A percentile compares a stretch with the other conserved stretches of the same genome.
Evolutionary conservation across 2,329 filamentous ascomycete species (phyloP).

Genomic region (Sarocladiaceae sp.): DNA sequence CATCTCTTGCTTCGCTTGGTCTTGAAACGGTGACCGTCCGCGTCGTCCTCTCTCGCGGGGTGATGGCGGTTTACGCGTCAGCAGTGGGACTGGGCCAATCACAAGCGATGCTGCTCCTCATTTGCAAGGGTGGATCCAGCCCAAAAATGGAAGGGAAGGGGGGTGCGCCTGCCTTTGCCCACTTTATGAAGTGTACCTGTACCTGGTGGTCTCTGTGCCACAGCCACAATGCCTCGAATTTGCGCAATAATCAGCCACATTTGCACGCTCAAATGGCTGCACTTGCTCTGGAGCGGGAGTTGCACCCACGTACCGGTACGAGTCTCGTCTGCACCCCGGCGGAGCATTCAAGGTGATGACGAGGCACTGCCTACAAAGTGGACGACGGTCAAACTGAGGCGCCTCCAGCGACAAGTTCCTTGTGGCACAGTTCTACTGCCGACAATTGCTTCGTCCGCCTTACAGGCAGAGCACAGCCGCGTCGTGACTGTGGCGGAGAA

Average conservation of each 20-base stretch:
- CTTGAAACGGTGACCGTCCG: constrained; percentile 12
- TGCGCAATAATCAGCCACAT: background rate
- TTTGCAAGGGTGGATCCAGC: constrained; percentile 1
- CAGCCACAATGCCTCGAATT: background rate
- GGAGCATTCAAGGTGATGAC: constrained; percentile 12
- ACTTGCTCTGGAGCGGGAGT: background rate
- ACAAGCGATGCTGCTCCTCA: constrained; percentile 14
- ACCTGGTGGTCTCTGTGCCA: background rate
- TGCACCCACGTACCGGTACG: constrained; percentile 12
- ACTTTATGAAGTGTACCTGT: background rate
- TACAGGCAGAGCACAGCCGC: constrained; percentile 7
- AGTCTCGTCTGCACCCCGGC: background rate
- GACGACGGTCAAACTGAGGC: background rate
- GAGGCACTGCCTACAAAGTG: constrained; percentile 12
- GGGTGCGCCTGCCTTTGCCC: background rate
- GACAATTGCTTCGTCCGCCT: background rate
- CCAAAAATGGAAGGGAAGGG: background rate
- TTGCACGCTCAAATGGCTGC: background rate
- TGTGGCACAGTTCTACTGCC: constrained; percentile 1
- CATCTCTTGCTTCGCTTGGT: background rate
- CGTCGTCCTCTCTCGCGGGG: constrained; percentile 12
- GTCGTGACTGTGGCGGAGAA: constrained; percentile 5
- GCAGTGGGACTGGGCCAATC: constrained; percentile 18
- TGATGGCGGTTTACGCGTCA: constrained; percentile 25
- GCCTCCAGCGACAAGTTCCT: background rate